Base-by-base conservation (phyloP, 2,329 filamentous ascomycete species). In the Teratosphaeria gauchensis region DNA sequence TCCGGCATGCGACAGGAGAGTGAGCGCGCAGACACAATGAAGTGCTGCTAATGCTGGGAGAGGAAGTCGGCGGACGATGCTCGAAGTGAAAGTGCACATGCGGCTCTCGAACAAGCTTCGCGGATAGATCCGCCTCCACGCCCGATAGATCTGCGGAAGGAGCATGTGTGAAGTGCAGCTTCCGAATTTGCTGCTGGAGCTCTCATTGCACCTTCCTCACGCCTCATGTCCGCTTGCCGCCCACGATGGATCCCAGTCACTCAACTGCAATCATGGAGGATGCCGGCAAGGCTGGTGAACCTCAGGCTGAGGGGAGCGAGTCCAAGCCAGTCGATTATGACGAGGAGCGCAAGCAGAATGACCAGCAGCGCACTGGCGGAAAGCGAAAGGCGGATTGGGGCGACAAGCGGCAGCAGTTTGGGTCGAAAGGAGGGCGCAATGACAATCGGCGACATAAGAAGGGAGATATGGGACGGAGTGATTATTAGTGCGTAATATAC, bases 401-500 rank as follows among this genome's bases (percentile, higher is more conserved):
- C 8, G 42, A 48, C 19, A 48, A 21, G 42, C 63, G 65, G 28
- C 61, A 61, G 46, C 54, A 59, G 28, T 52, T 51, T 31, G 59
- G 61, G 6, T 55, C 35, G 1, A 32, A 35, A 32, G 8, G 61
- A 54, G 56, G 63, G 57, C 64, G 62, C 63, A 61, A 68, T 57
- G 63, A 71, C 69, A 62, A 63, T 65, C 66, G 67, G 64, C 62
- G 69, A 60, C 65, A 70, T 80, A 84, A 84, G 82, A 85, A 82
- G 71, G 78, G 78, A 72, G 82, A 87, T 82, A 76, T 86, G 82
- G 85, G 86, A 67, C 77, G 86, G 73, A 78, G 76, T 61, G 84
- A 85, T 71, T 86, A 83, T 75, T 80, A 80, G 86, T 88, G 77
- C 71, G 81, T 74, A 55, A 42, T 19, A 56, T 16, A 52, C 11